phyloP scores from a whole-genome alignment of 1,284 basidiomycete species.

The Heterobasidion parviporum region DNA sequence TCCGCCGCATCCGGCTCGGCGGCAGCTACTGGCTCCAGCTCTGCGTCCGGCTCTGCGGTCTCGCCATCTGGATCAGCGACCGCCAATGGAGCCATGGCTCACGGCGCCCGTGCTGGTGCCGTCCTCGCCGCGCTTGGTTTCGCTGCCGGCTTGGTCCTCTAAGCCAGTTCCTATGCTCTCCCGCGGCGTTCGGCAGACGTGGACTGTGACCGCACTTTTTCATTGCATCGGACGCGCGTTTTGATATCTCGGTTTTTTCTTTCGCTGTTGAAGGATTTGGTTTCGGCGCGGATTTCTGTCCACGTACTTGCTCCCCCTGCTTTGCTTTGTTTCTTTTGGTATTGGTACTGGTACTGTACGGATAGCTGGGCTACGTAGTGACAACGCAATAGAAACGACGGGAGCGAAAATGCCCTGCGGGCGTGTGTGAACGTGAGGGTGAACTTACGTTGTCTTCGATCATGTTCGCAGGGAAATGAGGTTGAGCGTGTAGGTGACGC shows the following conservation, averaged over 20 bases:
- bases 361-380: constrained; percentile 6
- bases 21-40: background rate
- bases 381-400: constrained; percentile 1
- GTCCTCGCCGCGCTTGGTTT: constrained; percentile 6
- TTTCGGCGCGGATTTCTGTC: background rate
- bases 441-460: too few species aligned
- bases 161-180: background rate
- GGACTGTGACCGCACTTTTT: too few species aligned
- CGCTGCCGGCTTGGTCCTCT: constrained; percentile 6
- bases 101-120: constrained; percentile 2
- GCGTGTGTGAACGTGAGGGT: too few species aligned
- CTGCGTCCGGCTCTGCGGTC: background rate
- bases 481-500: too few species aligned
- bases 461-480: too few species aligned
- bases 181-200: too few species aligned
- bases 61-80: background rate
- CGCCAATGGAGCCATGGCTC: background rate
- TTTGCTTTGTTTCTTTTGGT: background rate
- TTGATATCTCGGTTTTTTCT: background rate
- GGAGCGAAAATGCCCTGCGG: background rate
- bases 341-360: background rate
- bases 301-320: background rate
- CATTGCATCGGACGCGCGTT: too few species aligned
- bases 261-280: background rate
- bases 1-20: background rate